Base-by-base conservation (phyloP, 306 rosid genomes). In the Trifolium repens region DNA sequence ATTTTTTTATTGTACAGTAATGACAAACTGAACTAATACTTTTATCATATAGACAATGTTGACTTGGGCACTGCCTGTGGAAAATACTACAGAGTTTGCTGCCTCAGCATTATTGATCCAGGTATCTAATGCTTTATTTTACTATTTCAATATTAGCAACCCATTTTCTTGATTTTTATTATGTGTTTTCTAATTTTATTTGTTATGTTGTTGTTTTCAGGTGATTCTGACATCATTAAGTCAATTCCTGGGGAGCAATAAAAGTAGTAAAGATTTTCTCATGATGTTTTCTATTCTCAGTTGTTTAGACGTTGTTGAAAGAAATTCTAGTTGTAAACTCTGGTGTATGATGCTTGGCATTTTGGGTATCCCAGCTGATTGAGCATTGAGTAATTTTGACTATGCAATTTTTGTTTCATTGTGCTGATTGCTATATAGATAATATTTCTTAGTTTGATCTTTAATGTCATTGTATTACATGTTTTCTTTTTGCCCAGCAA, bases 41-140 rank as follows among this genome's bases (percentile, higher is more conserved):
- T 8, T 75, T 42, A 6, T 75, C 1, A 16, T 73, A 89, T 73
- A 89, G 97, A 88, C 88, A 91, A 89, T 42, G 97, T 91, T 4
- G 97, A 91, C 50, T 78, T 91, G 81, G 97, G 94, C 15, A 91
- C 97, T 0, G 97, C 97, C 5, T 91, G 97, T 10, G 97, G 97
- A 0, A 91, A 89, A 64, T 91, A 87, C 49, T 91, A 27, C 87
- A 89, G 97, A 85, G 97, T 91, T 69, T 91, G 93, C 91, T 91
- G 97, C 87, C 97, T 91, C 55, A 91, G 97, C 81, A 86, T 91
- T 50, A 30, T 91, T 27, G 97, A 91, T 77, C 90, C 94, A 5
- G 97, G 97, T 91, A 86, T 8, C 2, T 58, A 2, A 4, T 46
- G 1, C 9, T 55, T 27, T 15, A 35, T 9, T 11, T 7, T 11